A percentile compares a stretch with the other conserved stretches of the same genome.
phyloP scores from a whole-genome alignment of 345 rosid species.

The Limnanthes douglasii region DNA sequence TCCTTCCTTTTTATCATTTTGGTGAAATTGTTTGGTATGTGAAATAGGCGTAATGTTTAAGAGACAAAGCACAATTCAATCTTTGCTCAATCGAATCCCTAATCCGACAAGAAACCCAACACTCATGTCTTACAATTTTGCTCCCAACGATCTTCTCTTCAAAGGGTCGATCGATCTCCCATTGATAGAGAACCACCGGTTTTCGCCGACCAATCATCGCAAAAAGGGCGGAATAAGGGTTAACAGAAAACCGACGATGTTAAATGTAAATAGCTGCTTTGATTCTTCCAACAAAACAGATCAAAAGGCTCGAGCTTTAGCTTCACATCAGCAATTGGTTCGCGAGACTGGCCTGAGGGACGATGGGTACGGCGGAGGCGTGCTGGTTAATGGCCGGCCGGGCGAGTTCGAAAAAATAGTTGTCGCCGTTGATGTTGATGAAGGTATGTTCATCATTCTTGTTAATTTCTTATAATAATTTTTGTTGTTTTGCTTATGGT shows the following conservation, averaged over 20 bases:
- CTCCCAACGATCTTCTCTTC: slow-evolving; percentile 8
- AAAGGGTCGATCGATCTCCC: slow-evolving; percentile 16
- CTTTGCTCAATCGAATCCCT: slow-evolving; percentile 14
- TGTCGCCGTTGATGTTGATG: slow-evolving; percentile 95
- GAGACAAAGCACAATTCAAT: slow-evolving; percentile 15
- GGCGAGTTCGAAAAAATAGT: slow-evolving; percentile 35
- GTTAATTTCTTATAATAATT: not conserved
- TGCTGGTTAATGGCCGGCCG: slow-evolving; percentile 27
- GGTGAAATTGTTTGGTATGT: slow-evolving; percentile 21
- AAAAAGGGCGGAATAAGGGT: slow-evolving; percentile 8
- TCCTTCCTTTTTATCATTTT: slow-evolving; percentile 9
- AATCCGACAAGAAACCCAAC: slow-evolving; percentile 13
- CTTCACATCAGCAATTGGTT: slow-evolving; percentile 21
- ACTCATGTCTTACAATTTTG: slow-evolving; percentile 16
- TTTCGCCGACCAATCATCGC: slow-evolving; percentile 5
- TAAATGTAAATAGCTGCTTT: slow-evolving; percentile 29
- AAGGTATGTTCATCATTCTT: slow-evolving; percentile 28
- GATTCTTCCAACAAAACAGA: slow-evolving; percentile 20
- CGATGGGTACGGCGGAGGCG: slow-evolving; percentile 15
- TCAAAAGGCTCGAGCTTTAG: slow-evolving; percentile 30
- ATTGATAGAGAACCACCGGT: slow-evolving; percentile 5
- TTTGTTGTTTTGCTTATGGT: not conserved
- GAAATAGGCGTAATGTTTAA: slow-evolving; percentile 35
- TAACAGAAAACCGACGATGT: slow-evolving; percentile 7
- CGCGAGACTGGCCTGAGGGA: slow-evolving; percentile 25